phyloP scores from a whole-genome alignment of 108 stramenopile genomes.

The Cyclostephanos tholiformis region DNA sequence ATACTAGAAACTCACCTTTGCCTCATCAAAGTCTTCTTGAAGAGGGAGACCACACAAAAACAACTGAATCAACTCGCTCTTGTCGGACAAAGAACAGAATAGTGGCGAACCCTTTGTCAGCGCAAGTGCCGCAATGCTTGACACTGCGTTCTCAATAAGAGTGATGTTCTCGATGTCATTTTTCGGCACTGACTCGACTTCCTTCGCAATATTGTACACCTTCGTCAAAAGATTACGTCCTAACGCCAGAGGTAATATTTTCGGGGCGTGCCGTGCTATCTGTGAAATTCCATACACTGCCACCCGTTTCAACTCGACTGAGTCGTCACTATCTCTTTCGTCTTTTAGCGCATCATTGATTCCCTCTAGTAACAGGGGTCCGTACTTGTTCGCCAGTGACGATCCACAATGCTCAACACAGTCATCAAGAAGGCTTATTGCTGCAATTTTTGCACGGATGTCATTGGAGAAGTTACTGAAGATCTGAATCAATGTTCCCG shows the following conservation, averaged over 20 bases:
- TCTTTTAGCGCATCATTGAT: slow-evolving; percentile 52
- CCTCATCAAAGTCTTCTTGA: slow-evolving; percentile 71
- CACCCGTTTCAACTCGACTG: slow-evolving; percentile 61
- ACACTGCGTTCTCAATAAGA: slow-evolving; percentile 67
- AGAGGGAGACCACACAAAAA: slow-evolving; percentile 72
- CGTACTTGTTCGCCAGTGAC: slow-evolving; percentile 56
- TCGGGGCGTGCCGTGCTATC: slow-evolving; percentile 69
- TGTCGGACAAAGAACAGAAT: slow-evolving; percentile 38
- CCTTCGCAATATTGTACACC: slow-evolving; percentile 24
- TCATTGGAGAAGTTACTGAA: slow-evolving; percentile 49
- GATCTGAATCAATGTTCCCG: slow-evolving; percentile 59
- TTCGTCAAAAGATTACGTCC: slow-evolving; percentile 27
- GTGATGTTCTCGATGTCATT: slow-evolving; percentile 37
- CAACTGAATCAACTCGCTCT: slow-evolving; percentile 34
- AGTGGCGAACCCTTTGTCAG: slow-evolving; percentile 60
- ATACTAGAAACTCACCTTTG: slow-evolving; percentile 27
- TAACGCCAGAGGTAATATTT: slow-evolving; percentile 7
- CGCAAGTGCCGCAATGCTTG: slow-evolving; percentile 62
- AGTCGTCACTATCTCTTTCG: slow-evolving; percentile 31
- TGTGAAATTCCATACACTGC: slow-evolving; percentile 80
- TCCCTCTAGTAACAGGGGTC: slow-evolving; percentile 52
- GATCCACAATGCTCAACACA: slow-evolving; percentile 78
- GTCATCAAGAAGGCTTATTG: slow-evolving; percentile 82
- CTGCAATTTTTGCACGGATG: slow-evolving; percentile 64
- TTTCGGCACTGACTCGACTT: slow-evolving; percentile 24